A percentile compares a stretch with the other conserved stretches of the same genome.
These are phyloP conservation scores for Microdochium bolleyi DNA, from an alignment of 2,329 filamentous ascomycete species.

Conservation along the genomic window DNA sequence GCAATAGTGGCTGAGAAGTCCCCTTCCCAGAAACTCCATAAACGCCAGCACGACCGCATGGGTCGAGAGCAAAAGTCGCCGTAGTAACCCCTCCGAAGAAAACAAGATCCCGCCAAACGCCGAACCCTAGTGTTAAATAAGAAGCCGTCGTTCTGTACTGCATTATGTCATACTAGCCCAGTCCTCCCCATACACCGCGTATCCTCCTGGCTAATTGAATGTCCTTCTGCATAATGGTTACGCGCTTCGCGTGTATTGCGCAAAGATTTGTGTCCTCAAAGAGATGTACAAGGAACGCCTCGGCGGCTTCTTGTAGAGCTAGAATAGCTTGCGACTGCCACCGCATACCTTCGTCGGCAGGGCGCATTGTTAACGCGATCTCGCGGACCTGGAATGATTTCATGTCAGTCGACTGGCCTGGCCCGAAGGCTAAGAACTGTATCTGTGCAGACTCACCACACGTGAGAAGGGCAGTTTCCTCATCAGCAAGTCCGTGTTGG, in stretches of 20 bases:
- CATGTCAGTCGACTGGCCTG: conserved; percentile 2
- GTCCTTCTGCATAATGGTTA: conserved; percentile 97
- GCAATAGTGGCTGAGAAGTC: too few species aligned
- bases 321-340: conserved; percentile 96
- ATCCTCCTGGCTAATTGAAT: conserved; percentile 85
- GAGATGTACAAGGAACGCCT: conserved; percentile 92
- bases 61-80: too few species aligned
- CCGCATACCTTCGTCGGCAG: conserved; percentile 62
- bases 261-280: conserved; percentile 96
- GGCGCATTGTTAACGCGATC: conserved; percentile 59
- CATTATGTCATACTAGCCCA: conserved; percentile 34
- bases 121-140: too few species aligned
- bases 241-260: conserved; percentile 91
- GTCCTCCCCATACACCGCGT: conserved; percentile 67
- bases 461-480: conserved; percentile 73
- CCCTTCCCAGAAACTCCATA: too few species aligned
- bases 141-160: background rate
- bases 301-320: conserved; percentile 89
- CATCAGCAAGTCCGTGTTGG: conserved; percentile 79
- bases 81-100: too few species aligned
- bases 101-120: too few species aligned
- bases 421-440: background rate
- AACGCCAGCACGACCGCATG: too few species aligned
- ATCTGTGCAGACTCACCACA: conserved; percentile 40
- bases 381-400: conserved; percentile 49